A percentile compares a stretch with the other conserved stretches of the same genome.
phyloP scores from a whole-genome alignment of 495 filamentous ascomycete genomes.

The Penicilliopsis zonata region DNA sequence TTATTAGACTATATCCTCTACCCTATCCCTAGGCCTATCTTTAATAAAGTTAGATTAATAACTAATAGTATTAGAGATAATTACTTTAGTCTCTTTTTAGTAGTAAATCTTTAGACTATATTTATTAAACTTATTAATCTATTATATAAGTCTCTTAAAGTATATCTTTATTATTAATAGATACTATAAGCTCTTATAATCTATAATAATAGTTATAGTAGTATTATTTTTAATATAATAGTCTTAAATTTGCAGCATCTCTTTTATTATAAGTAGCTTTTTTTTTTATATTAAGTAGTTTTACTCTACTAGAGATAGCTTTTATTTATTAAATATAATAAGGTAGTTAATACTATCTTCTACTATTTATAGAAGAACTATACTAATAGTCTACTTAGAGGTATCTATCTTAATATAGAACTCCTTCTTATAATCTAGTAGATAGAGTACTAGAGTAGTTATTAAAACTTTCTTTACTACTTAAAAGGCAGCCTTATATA shows the following conservation, averaged over 20 bases:
- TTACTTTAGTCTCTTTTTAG: neutral
- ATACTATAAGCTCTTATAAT: constrained; percentile 1
- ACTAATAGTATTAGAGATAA: neutral
- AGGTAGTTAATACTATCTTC: no score
- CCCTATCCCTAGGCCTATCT: neutral
- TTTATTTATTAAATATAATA: no score
- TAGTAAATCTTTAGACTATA: no score
- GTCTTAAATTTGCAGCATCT: no score
- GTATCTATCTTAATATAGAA: no score
- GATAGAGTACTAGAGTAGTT: neutral
- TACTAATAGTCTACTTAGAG: no score
- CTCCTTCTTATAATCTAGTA: no score
- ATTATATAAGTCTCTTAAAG: constrained; percentile 1
- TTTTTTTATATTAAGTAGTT: no score
- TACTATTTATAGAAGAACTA: no score
- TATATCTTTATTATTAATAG: constrained; percentile 1
- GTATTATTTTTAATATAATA: constrained; percentile 1
- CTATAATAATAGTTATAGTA: constrained; percentile 1
- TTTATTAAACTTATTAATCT: no score
- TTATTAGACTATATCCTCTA: constrained; percentile 1
- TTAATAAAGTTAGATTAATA: neutral
- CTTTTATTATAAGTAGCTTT: no score
- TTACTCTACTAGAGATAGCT: no score
- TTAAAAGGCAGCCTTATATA: neutral
- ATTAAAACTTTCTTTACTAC: neutral